Percentiles rank a stretch among this genome's conserved stretches.
phyloP scores from a whole-genome alignment of 2,329 filamentous ascomycete species.

The Alternaria hordeiaustralica region DNA sequence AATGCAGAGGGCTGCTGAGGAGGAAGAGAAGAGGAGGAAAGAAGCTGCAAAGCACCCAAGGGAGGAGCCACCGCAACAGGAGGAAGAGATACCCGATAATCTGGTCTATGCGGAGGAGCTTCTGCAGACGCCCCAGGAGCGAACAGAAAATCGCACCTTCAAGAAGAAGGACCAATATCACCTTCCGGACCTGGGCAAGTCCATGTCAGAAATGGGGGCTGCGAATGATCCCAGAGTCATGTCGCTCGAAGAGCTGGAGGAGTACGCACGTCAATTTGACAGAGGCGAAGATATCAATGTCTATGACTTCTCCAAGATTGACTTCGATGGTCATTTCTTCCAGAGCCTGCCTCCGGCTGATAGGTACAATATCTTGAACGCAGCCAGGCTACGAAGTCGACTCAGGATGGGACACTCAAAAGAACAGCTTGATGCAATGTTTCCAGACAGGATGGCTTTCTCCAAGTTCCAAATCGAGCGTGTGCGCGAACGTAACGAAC shows the following conservation, averaged over 20 bases:
- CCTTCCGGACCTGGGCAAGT: slow-evolving; percentile 80
- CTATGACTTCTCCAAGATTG: slow-evolving; percentile 98
- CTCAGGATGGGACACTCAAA: slow-evolving; percentile 96
- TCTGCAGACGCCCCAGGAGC: slow-evolving; percentile 78
- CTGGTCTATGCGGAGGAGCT: slow-evolving; percentile 92
- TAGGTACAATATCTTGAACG: slow-evolving; percentile 96
- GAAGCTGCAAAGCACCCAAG: slow-evolving; percentile 50
- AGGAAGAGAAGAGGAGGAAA: slow-evolving; percentile 74
- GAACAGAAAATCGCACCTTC: slow-evolving; percentile 76
- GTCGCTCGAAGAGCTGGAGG: slow-evolving; percentile 91
- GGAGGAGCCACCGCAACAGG: slow-evolving; percentile 60
- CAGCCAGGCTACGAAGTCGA: slow-evolving; percentile 83
- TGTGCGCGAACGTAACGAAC: slow-evolving; percentile 88
- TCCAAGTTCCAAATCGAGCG: slow-evolving; percentile 95
- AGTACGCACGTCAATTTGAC: slow-evolving; percentile 92
- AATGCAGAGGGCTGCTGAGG: slow-evolving; percentile 88
- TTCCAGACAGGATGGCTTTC: slow-evolving; percentile 96
- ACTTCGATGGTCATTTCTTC: slow-evolving; percentile 96
- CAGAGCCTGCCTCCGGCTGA: slow-evolving; percentile 86
- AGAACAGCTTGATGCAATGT: slow-evolving; percentile 95
- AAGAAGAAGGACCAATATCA: slow-evolving; percentile 95
- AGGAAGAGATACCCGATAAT: slow-evolving; percentile 75
- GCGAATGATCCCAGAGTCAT: slow-evolving; percentile 95
- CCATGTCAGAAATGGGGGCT: slow-evolving; percentile 83
- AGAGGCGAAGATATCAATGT: slow-evolving; percentile 83